These are phyloP conservation scores for Circinella minor DNA, from an alignment of 371 early-diverging fungal species.

Conservation along the genomic window DNA sequence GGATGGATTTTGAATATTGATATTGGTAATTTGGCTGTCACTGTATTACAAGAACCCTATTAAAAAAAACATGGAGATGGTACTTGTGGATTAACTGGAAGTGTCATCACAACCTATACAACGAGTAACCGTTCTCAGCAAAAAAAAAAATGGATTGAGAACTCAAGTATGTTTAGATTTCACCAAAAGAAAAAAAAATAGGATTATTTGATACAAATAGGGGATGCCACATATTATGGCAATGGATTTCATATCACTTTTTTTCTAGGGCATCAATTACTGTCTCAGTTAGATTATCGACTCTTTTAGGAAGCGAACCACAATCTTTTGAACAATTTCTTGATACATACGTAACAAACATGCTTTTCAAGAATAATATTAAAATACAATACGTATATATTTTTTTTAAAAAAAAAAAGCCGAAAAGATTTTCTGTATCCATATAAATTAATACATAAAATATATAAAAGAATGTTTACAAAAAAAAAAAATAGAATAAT, in stretches of 20 bases:
- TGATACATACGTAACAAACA: conserved; percentile 1
- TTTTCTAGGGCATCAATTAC: not conserved
- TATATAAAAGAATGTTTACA: not conserved
- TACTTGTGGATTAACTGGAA: conserved; percentile 21
- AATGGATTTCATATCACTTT: not conserved
- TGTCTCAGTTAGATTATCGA: conserved; percentile 7
- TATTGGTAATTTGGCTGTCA: conserved; percentile 21
- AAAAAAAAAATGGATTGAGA: conserved; percentile 11
- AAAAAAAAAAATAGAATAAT: not conserved
- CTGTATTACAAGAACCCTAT: conserved; percentile 20
- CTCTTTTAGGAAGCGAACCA: conserved; percentile 21
- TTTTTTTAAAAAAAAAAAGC: too few species aligned
- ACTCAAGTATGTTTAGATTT: conserved; percentile 11
- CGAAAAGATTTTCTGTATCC: not conserved
- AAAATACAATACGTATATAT: too few species aligned
- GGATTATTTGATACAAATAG: not conserved
- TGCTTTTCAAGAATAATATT: conserved; percentile 13
- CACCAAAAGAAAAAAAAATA: conserved; percentile 16
- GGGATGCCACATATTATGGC: conserved; percentile 13
- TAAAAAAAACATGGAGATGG: conserved; percentile 21
- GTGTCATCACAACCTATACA: conserved; percentile 10
- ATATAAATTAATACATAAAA: too few species aligned
- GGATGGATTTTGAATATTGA: conserved; percentile 21
- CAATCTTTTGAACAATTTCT: conserved; percentile 24
- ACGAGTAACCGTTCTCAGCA: conserved; percentile 13